Evolutionary conservation across 129 eudicot genomes (phyloP).

Genomic region (Daucus carota): DH1_v3.0 NC_030384.2:38509001-38509500

Average conservation of each 20-base stretch:
- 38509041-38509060: conserved; percentile 22
- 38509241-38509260: conserved; percentile 45
- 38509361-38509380: conserved; percentile 48
- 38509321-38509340: conserved; percentile 64
- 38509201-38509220: conserved; percentile 21
- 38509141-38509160: conserved; percentile 18
- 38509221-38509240: conserved; percentile 36
- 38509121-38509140: conserved; percentile 20
- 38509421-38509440: conserved; percentile 26
- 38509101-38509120: conserved; percentile 34
- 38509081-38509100: conserved; percentile 24
- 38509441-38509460: conserved; percentile 36
- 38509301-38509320: conserved; percentile 69
- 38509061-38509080: conserved; percentile 23
- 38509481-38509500: conserved; percentile 77
- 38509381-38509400: conserved; percentile 59
- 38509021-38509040: conserved; percentile 33
- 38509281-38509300: conserved; percentile 55
- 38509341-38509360: conserved; percentile 65
- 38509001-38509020: conserved; percentile 31
- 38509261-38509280: conserved; percentile 40
- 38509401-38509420: conserved; percentile 47
- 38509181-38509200: conserved; percentile 21
- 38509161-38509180: conserved; percentile 29
- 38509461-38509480: conserved; percentile 75